A percentile compares a stretch with the other conserved stretches of the same genome.
These are phyloP conservation scores for Syncephalastrum contaminatum DNA, from an alignment of 371 early-diverging fungal species.

Conservation along the genomic window DNA sequence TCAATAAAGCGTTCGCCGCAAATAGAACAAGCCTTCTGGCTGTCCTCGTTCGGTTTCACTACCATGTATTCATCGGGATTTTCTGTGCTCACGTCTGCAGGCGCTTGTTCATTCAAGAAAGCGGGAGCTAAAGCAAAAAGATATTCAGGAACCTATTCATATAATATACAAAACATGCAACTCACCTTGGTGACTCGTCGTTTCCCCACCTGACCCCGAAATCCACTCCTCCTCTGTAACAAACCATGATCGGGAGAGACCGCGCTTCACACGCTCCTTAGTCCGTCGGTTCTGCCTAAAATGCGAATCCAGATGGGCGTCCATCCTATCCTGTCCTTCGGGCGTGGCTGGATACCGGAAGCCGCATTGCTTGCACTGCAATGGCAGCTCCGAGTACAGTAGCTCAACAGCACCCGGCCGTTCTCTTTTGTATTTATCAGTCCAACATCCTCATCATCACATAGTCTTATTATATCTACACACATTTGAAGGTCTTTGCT, in stretches of 20 bases:
- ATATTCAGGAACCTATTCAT: background rate
- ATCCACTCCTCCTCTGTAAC: slow-evolving; percentile 66
- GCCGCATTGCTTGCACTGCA: slow-evolving; percentile 93
- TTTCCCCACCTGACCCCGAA: slow-evolving; percentile 43
- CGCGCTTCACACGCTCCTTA: slow-evolving; percentile 75
- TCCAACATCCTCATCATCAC: slow-evolving; percentile 17
- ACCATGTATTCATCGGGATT: slow-evolving; percentile 34
- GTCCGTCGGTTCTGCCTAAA: slow-evolving; percentile 86
- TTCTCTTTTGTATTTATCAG: slow-evolving; percentile 28
- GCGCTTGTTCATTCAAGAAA: slow-evolving; percentile 33
- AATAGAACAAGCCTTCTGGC: slow-evolving; percentile 70
- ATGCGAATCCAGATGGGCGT: slow-evolving; percentile 90
- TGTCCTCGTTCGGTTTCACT: slow-evolving; percentile 52
- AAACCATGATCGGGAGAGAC: slow-evolving; percentile 87
- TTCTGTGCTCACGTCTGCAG: slow-evolving; percentile 10
- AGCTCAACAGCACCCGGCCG: slow-evolving; percentile 61
- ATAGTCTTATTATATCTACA: slow-evolving; percentile 18
- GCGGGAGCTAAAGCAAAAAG: slow-evolving; percentile 29
- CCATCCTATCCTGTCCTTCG: slow-evolving; percentile 73
- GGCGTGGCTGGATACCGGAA: slow-evolving; percentile 71
- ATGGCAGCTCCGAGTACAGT: slow-evolving; percentile 73
- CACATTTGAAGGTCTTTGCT: slow-evolving; percentile 49
- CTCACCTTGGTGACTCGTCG: slow-evolving; percentile 48
- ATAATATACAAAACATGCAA: too few species aligned
- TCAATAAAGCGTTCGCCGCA: slow-evolving; percentile 87